These are phyloP conservation scores for Arachis hypogaea DNA, from an alignment of 306 rosid species.

Conservation along the genomic window DNA sequence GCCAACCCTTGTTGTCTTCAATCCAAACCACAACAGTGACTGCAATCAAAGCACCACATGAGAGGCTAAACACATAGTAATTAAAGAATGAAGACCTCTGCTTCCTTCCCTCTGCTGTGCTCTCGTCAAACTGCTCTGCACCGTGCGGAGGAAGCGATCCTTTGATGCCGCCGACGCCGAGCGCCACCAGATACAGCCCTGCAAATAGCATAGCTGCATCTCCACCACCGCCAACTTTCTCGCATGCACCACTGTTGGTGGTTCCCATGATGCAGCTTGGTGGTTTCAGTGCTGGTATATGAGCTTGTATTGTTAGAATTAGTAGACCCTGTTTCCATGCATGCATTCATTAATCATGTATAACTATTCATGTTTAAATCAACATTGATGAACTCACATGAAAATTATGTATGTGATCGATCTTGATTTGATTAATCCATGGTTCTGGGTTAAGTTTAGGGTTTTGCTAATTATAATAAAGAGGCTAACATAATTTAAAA, in stretches of 20 bases:
- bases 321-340: constrained; percentile 65
- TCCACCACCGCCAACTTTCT: constrained; percentile 54
- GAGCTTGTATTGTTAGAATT: constrained; percentile 75
- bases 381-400: background rate
- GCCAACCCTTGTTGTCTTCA: constrained; percentile 90
- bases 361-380: background rate
- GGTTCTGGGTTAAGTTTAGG: constrained; percentile 2
- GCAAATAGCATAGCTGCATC: constrained; percentile 59
- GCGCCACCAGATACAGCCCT: constrained; percentile 78
- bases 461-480: background rate
- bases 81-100: constrained; percentile 76
- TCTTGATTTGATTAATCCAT: constrained; percentile 5
- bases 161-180: constrained; percentile 92
- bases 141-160: constrained; percentile 89
- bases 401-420: constrained; percentile 8
- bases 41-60: constrained; percentile 79
- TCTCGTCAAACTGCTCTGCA: constrained; percentile 80
- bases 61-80: constrained; percentile 69
- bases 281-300: constrained; percentile 63
- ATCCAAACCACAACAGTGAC: constrained; percentile 85
- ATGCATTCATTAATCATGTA: background rate
- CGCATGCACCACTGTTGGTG: constrained; percentile 47
- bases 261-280: constrained; percentile 53
- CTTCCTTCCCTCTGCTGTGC: constrained; percentile 58
- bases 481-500: background rate